Conservation (phyloP, 2,329 filamentous ascomycete species). For the Amauroascus verrucosus region DNA sequence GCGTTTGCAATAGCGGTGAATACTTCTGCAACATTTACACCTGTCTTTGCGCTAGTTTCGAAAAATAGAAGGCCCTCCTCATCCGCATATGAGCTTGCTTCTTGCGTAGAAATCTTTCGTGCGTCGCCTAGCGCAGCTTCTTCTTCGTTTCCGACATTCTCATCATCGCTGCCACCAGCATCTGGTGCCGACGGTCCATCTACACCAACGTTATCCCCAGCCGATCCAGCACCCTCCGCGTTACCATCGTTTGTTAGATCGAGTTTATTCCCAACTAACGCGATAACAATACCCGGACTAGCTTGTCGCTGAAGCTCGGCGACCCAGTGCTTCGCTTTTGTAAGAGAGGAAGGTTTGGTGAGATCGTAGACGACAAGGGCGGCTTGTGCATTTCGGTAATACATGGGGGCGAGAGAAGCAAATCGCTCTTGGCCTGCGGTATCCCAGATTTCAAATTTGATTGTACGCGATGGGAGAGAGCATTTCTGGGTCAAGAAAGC, state of each 20-base stretch:
- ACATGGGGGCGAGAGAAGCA: slow-evolving; percentile 98
- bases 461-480: slow-evolving; percentile 78
- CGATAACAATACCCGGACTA: slow-evolving; percentile 99
- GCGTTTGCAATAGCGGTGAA: slow-evolving; percentile 98
- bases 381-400: slow-evolving; percentile 98
- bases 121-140: slow-evolving; percentile 58
- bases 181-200: slow-evolving; percentile 5
- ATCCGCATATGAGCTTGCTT: slow-evolving; percentile 86
- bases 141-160: slow-evolving; percentile 38
- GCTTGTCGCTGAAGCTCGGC: slow-evolving; percentile 98
- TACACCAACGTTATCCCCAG: neutral
- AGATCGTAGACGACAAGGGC: slow-evolving; percentile 99
- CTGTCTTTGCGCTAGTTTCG: slow-evolving; percentile 95
- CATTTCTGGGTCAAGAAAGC: slow-evolving; percentile 99
- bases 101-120: slow-evolving; percentile 78
- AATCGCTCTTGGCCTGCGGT: slow-evolving; percentile 97
- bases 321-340: slow-evolving; percentile 99
- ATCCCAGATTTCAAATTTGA: slow-evolving; percentile 93
- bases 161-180: slow-evolving; percentile 34
- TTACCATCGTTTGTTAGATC: slow-evolving; percentile 80
- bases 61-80: slow-evolving; percentile 93
- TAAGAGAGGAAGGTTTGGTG: slow-evolving; percentile 76
- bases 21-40: slow-evolving; percentile 85
- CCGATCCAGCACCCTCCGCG: slow-evolving; percentile 3
- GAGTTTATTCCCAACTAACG: slow-evolving; percentile 92